These are phyloP conservation scores for Dalbergia oliveri DNA, from an alignment of 306 rosid species.

Conservation along the genomic window DNA sequence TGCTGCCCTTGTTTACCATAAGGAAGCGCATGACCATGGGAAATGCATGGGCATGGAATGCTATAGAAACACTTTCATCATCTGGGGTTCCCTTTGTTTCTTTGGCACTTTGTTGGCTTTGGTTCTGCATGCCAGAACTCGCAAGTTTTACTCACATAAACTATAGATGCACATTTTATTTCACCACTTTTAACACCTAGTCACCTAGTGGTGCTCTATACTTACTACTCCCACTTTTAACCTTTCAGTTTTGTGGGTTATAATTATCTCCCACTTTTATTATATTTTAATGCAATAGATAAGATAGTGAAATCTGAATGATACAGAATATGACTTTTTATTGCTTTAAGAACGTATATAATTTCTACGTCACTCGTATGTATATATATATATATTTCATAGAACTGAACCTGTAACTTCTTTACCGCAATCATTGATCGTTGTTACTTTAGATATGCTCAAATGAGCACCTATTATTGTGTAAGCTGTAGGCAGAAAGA, in stretches of 20 bases:
- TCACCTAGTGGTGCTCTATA: neutral
- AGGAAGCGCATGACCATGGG: constrained; percentile 52
- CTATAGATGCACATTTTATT: constrained; percentile 4
- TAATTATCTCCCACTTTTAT: neutral
- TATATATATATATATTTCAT: neutral
- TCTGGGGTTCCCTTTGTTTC: constrained; percentile 72
- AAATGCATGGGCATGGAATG: constrained; percentile 79
- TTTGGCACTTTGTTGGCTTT: constrained; percentile 64
- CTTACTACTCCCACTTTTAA: too few species aligned
- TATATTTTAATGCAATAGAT: neutral
- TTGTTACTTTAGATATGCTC: neutral
- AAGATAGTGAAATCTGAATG: too few species aligned
- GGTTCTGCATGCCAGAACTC: constrained; percentile 56
- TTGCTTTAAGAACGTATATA: neutral
- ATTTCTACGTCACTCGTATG: neutral
- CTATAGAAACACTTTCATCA: constrained; percentile 63
- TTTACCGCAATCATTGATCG: too few species aligned
- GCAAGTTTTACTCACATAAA: constrained; percentile 62
- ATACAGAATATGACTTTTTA: too few species aligned
- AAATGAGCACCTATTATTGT: neutral
- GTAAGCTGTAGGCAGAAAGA: neutral
- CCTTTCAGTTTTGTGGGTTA: too few species aligned
- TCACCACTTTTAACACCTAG: neutral
- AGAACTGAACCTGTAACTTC: neutral
- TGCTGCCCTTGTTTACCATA: constrained; percentile 64